Percentiles rank a stretch among this genome's conserved stretches.
These are phyloP conservation scores for Kalmanozyma brasiliensis DNA, from an alignment of 1,284 basidiomycete genomes.

Conservation along the genomic window DNA sequence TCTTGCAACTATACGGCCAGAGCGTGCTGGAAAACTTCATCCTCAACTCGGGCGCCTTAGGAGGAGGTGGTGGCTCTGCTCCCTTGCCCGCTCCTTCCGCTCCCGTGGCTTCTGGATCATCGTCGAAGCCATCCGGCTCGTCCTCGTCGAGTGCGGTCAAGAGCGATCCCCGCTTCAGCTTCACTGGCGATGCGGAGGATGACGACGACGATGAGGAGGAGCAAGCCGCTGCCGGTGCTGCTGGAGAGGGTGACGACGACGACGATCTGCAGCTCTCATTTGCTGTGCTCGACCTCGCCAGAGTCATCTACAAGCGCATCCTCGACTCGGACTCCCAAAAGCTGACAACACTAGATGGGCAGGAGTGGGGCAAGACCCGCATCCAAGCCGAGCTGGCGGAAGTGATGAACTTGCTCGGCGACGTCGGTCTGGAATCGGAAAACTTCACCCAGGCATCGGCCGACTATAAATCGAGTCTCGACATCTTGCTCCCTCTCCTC, in stretches of 20 bases:
- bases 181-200: conserved; percentile 60
- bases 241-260: conserved; percentile 53
- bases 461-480: conserved; percentile 57
- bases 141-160: conserved; percentile 17
- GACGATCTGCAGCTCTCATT: conserved; percentile 65
- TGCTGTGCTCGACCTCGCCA: conserved; percentile 60
- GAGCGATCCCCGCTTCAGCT: conserved; percentile 57
- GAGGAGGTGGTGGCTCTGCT: conserved; percentile 51
- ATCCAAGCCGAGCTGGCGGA: conserved; percentile 61
- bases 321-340: conserved; percentile 21
- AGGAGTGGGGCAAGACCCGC: conserved; percentile 38
- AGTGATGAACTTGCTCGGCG: conserved; percentile 65
- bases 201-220: conserved; percentile 58
- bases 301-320: conserved; percentile 60
- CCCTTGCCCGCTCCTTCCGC: conserved; percentile 27
- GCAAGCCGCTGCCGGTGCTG: conserved; percentile 19
- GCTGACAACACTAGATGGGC: conserved; percentile 53
- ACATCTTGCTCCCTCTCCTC: conserved; percentile 53
- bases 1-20: conserved; percentile 63
- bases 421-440: conserved; percentile 65
- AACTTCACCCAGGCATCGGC: conserved; percentile 65
- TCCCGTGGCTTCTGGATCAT: conserved; percentile 11
- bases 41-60: conserved; percentile 60
- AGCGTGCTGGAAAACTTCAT: conserved; percentile 63
- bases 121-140: conserved; percentile 21